A percentile compares a stretch with the other conserved stretches of the same genome.
phyloP scores from a whole-genome alignment of 2,329 filamentous ascomycete genomes.

The Paecilomyces niveus region DNA sequence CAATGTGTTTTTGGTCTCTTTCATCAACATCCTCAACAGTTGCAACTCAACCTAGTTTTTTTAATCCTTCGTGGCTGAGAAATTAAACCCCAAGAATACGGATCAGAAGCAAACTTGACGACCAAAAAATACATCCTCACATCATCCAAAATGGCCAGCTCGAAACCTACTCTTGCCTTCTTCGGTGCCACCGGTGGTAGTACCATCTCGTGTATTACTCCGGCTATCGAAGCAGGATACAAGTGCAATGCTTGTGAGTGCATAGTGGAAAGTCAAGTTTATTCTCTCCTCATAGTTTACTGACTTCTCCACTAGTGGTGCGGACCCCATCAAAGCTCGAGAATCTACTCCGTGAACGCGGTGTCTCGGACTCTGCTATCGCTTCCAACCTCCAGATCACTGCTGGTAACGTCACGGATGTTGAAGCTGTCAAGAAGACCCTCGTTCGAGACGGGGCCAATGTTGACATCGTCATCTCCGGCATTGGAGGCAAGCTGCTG shows the following conservation, averaged over 20 bases:
- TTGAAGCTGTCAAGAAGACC: slow-evolving; percentile 32
- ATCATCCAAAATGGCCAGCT: not conserved
- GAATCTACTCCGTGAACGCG: slow-evolving; percentile 33
- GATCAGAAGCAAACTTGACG: not conserved
- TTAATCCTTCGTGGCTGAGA: not conserved
- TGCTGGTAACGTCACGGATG: slow-evolving; percentile 40
- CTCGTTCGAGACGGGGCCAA: slow-evolving; percentile 15
- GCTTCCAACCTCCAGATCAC: slow-evolving; percentile 40
- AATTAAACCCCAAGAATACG: not conserved
- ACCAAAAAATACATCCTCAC: not conserved
- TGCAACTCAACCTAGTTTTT: not conserved
- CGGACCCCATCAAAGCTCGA: slow-evolving; percentile 45
- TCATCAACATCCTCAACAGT: not conserved
- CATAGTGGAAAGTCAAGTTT: not conserved
- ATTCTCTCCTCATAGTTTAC: not conserved
- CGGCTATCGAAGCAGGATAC: slow-evolving; percentile 38
- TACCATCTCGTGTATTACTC: slow-evolving; percentile 36
- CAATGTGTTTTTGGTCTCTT: not conserved
- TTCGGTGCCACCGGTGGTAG: slow-evolving; percentile 48
- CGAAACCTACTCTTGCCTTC: slow-evolving; percentile 37
- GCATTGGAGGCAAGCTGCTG: slow-evolving; percentile 36
- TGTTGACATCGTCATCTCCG: slow-evolving; percentile 40
- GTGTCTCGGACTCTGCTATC: slow-evolving; percentile 27
- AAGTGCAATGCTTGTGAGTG: slow-evolving; percentile 31
- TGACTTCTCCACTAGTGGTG: slow-evolving; percentile 24